Evolutionary conservation across 2,329 filamentous ascomycete species (phyloP), one percentile per base, ranked within the genome.

Genomic region (Verticillium dahliae): DNA sequence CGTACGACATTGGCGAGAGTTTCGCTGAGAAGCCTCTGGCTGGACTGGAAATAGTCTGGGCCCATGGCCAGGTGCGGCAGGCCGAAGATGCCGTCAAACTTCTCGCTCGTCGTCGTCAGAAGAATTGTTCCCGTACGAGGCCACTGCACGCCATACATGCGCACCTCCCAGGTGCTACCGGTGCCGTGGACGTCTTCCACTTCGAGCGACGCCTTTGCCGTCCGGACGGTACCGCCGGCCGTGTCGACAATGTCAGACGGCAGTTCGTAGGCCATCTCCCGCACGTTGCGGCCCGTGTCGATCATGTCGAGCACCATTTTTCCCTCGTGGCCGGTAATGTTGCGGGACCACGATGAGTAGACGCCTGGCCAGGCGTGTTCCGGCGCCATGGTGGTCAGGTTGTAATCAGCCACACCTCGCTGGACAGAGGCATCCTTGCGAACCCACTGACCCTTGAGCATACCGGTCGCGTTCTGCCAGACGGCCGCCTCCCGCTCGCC

Each of bases 41-140:
- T 81, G 63, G 83, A 81, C 69, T 76, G 72, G 72, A 85, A 86
- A 69, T 82, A 86, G 57, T 84, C 78, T 3, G 77, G 71, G 22
- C 78, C 74, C 0, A 91, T 83, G 0, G 90, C 81, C 59, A 99
- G 82, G 73, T 98, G 92, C 33, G 95, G 93, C 56, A 98, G 78
- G 2, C 88, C 90, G 72, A 96, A 96, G 61, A 98, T 88, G 54
- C 95, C 93, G n/a, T 89, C 86, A 70, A 95, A 95, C 78, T 96
- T 97, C 71, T 97, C 90, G 73, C 92, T 97, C 57, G 92, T 94
- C 0, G 94, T 97, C 1, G 90, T 91, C 71, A 98, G 78, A 39
- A 98, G 78, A 58, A 95, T 85, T 14, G 87, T 85, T 1, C 95
- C 95, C 65, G 90, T 85, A n/a, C 84, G 82, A 41, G 90, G 87